Evolutionary conservation across 1,284 basidiomycete species (phyloP), one percentile per base, ranked within the genome.

Genomic region (Ganoderma resinaceum): DNA sequence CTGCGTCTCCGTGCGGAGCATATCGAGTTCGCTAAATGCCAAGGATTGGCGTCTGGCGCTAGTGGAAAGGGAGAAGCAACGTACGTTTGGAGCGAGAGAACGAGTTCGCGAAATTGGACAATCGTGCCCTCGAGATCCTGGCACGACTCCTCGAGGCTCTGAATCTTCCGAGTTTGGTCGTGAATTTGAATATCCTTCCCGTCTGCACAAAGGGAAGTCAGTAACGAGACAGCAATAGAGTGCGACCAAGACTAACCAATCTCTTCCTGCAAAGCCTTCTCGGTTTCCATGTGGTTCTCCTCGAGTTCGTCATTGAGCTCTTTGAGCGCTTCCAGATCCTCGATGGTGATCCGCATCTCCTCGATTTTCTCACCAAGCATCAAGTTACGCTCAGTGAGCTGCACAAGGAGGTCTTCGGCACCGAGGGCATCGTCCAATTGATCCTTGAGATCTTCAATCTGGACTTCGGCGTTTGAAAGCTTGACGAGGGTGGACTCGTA

Each of bases 241-340:
- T 57, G 23, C 43, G 31, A 40, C n/a, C 7, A 35, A 4, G 2
- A 78, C 86, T 63, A 61, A 94, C 95, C 92, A 53, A 99, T 87
- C 67, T 98, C 97, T 66, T 95, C 95, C 75, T 97, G 92, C 72
- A 99, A 82, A 52, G 93, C 89, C 80, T 95, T 96, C 82, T 99
- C 97, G 0, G 96, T 95, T 80, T 98, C 97, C 8, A 95, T 80
- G 74, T 99, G 97, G 76, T 95, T 96, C 81, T 99, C 97, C 80
- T 99, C 98, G 2, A 99, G 87, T 81, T 99, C 98, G 74, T 99
- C 97, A 72, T 92, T 96, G 65, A 99, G 91, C 75, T 99, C 97
- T 79, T 97, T 95, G 62, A 99, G 88, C 16, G 97, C 91, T 77
- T 99, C 97, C 18, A 98, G 89, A 77, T 99, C 97, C 77, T 99